Evolutionary conservation across 805 yeast genomes (phyloP).

Genomic region (Tetrapisispora fleetii): DNA sequence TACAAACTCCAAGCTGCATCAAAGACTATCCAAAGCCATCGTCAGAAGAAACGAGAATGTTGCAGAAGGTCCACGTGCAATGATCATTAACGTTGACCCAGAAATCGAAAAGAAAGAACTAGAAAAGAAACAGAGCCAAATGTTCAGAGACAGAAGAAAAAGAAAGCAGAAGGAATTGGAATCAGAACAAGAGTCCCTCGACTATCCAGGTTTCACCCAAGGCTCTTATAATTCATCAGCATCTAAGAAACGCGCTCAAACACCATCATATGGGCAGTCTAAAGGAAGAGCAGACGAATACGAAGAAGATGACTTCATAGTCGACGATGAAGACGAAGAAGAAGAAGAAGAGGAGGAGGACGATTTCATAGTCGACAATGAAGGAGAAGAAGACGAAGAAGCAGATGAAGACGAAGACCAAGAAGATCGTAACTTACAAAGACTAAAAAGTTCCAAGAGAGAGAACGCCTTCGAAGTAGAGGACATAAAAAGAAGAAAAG

Average conservation of each 20-base stretch:
- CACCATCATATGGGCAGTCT: constrained; percentile 6
- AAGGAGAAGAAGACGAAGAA: constrained; percentile 36
- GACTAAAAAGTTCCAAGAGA: constrained; percentile 44
- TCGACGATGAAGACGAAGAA: constrained; percentile 29
- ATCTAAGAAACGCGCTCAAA: constrained; percentile 1
- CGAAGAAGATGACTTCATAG: constrained; percentile 29
- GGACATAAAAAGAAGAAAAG: constrained; percentile 21
- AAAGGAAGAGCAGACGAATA: constrained; percentile 20
- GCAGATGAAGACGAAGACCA: constrained; percentile 41
- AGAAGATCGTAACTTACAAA: constrained; percentile 45
- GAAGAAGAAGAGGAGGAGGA: constrained; percentile 23
- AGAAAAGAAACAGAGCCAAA: constrained; percentile 57
- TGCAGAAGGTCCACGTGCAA: constrained; percentile 32
- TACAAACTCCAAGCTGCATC: constrained; percentile 75
- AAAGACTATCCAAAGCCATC: constrained; percentile 64
- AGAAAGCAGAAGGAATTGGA: constrained; percentile 48
- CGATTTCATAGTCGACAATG: constrained; percentile 24
- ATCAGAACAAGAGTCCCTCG: constrained; percentile 38
- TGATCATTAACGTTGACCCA: constrained; percentile 48
- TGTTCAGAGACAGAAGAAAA: constrained; percentile 58
- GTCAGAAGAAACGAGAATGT: constrained; percentile 29
- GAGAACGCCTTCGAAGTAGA: constrained; percentile 46
- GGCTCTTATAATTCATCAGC: constrained; percentile 7
- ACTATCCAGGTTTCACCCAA: constrained; percentile 21
- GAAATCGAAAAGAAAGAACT: constrained; percentile 54